Base-by-base conservation (phyloP, 768 basidiomycete species). In the Lentinus tigrinus region DNA sequence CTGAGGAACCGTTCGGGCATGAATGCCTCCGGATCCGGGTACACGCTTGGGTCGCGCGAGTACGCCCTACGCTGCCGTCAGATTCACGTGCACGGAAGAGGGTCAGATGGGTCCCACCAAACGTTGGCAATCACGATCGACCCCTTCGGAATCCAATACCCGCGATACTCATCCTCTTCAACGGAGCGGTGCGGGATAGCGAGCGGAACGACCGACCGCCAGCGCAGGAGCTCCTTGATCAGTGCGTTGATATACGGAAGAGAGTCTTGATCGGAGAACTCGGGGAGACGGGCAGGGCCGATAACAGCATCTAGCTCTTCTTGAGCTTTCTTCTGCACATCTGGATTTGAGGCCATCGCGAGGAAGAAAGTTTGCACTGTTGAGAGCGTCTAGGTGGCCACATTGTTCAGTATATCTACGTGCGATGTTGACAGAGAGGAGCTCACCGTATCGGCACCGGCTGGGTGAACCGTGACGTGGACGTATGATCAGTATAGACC, bases 301-400 rank as follows among this genome's bases (percentile, higher is more conserved):
- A 72, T 34, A 6, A 72, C 68, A 3, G 57, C 14, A 37, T 72
- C 71, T 17, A 73, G 57, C 50, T 73, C 68, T 16, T 52, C 61
- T 17, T 70, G 72, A 0, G 71, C 71, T 23, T 61, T 69, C 31
- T 43, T 24, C 46, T 69, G 70, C 9, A 65, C 62, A 3, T 65
- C 66, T 3, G 70, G 70, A 46, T 65, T 63, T 13, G 61, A 49
- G 13, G 65, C 63, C 67, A 72, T 68, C n/a, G 67, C 72, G n/a
- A 72, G 54, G 42, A 70, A 62, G 54, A 73, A 69, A 4, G 63
- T 64, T 34, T 58, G 58, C 4, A 70, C 44, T 0, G 67, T 46
- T 11, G 70, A 69, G 3, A 63, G 54, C 3, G 67, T 63, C 69
- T 70, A 31, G 31, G 31, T 31, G 11, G 31, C 11, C n/a, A 11